Conservation (phyloP, 495 filamentous ascomycete genomes). For the Talaromyces stipitatus region DNA sequence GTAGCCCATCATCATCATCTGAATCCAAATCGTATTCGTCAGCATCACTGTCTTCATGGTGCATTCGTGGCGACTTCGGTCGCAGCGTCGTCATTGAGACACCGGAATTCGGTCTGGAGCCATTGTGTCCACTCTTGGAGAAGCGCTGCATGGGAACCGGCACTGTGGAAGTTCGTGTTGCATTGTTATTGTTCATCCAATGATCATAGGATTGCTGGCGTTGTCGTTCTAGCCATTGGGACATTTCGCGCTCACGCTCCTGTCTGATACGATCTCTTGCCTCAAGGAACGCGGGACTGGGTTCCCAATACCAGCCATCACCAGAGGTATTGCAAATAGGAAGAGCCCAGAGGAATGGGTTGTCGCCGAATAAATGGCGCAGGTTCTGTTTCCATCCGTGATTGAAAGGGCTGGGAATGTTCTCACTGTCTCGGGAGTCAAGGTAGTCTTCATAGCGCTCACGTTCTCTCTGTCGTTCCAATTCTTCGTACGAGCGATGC, state of each 20-base stretch:
- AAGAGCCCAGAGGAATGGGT: conserved; percentile 63
- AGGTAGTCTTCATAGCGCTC: conserved; percentile 81
- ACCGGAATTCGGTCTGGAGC: conserved; percentile 34
- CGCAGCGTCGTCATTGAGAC: conserved; percentile 48
- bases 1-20: conserved; percentile 20
- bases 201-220: conserved; percentile 7
- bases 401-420: conserved; percentile 88
- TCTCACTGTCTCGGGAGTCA: conserved; percentile 76
- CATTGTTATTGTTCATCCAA: conserved; percentile 2
- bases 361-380: conserved; percentile 71
- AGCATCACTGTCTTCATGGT: conserved; percentile 36
- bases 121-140: conserved; percentile 5
- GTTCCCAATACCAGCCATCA: conserved; percentile 95
- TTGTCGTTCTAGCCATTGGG: conserved; percentile 26
- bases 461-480: conserved; percentile 63
- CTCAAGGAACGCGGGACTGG: conserved; percentile 62
- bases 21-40: conserved; percentile 17
- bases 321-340: conserved; percentile 78
- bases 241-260: conserved; percentile 51
- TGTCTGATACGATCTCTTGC: conserved; percentile 52
- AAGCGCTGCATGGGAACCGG: conserved; percentile 5
- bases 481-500: conserved; percentile 56
- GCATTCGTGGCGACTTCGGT: conserved; percentile 33
- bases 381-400: conserved; percentile 75
- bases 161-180: conserved; percentile 4